phyloP scores from a whole-genome alignment of 2,329 filamentous ascomycete species.

The Fusarium metavorans region DNA sequence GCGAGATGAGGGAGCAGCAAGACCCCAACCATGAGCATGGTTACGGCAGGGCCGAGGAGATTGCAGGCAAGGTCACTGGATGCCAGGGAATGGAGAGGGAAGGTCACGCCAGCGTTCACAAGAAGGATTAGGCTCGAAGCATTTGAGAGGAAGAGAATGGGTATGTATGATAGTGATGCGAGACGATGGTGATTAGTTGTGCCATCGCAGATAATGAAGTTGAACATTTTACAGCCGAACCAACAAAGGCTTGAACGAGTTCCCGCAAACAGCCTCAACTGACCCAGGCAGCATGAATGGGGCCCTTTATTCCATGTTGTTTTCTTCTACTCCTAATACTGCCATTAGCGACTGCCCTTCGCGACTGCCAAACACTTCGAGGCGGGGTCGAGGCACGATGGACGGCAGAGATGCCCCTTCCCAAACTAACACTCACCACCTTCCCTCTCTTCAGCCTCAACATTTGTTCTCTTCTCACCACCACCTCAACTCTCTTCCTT shows the following conservation, averaged over 20 bases:
- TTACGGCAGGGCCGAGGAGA: constrained; percentile 73
- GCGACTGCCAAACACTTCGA: background rate
- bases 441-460: background rate
- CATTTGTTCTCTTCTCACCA: background rate
- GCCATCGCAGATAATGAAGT: background rate
- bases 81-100: constrained; percentile 78
- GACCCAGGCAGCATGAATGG: background rate
- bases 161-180: constrained; percentile 22
- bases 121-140: constrained; percentile 37
- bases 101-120: constrained; percentile 63
- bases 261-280: background rate
- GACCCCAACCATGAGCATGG: constrained; percentile 63
- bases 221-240: background rate
- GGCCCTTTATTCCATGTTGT: too few species aligned
- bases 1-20: constrained; percentile 65
- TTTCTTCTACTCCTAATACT: background rate
- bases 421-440: background rate
- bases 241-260: background rate
- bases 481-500: background rate
- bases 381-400: background rate
- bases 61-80: constrained; percentile 71
- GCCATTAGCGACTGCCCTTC: background rate
- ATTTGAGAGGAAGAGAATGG: background rate
- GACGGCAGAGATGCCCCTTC: background rate
- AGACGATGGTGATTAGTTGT: background rate